Base-by-base conservation (phyloP, 2,329 filamentous ascomycete genomes). In the Sporothrix schenckii region DNA sequence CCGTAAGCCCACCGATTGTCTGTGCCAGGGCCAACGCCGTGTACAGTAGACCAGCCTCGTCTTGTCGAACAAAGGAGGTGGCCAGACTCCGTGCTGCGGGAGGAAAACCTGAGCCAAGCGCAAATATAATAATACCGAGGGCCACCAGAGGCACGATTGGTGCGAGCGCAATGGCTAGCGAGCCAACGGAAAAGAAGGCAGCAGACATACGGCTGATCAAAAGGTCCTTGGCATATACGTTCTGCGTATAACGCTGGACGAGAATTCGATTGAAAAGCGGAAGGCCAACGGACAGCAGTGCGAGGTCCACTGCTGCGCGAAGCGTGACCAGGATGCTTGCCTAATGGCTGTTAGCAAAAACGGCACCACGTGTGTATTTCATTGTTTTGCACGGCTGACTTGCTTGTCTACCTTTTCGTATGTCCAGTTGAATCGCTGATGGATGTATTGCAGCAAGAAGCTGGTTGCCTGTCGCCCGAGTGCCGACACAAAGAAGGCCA, bases 401-500 rank as follows among this genome's bases (percentile, higher is more conserved):
- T 47, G 19, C 24, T 1, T 24, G 39, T 13, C 27, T 24, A 52
- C 61, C 47, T 66, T 66, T 39, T 66, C 61, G 19, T 66, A 66
- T 27, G 61, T 52, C 61, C 61, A 66, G 6, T 66, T 66, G 47
- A 66, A 66, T 6, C 61, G 61, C 19, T 66, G 61, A 16, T 52
- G 61, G 19, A 66, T 66, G 13, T 66, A 66, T 21, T 66, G 61
- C 47, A 66, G 13, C n/a, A 66, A n/a, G 16, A 66, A 66, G 47
- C 61, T 66, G 24, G 61, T 52, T 16, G 61, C 39, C 61, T 66
- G 61, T 14, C 61, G 61, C 2, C 61, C 61, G 14, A 66, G 47
- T 6, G 61, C 41, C 7, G 61, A 66, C 16, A 66, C 61, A 39
- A 66, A 66, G 11, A 66, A 66, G 4, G 61, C 61, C 41, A 66